Evolutionary conservation across 768 basidiomycete genomes (phyloP).

Genomic region (Kockovaella imperatae): DNA sequence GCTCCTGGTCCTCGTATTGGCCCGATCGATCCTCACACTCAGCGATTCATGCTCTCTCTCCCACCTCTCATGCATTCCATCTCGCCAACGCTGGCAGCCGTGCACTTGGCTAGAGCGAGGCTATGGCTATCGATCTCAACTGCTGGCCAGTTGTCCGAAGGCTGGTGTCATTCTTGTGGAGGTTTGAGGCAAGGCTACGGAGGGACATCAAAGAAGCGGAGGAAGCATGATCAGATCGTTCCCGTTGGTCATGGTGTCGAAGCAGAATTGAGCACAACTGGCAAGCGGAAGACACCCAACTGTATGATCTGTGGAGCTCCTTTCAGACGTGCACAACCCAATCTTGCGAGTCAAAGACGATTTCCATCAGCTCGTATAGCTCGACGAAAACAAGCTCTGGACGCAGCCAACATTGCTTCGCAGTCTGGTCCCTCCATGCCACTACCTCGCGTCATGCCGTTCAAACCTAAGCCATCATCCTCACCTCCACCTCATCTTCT

Average conservation of each 20-base stretch:
- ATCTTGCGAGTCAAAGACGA: no score
- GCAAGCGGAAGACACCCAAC: conserved; percentile 3
- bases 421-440: no score
- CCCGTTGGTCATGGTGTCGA: neutral
- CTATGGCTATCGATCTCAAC: conserved; percentile 12
- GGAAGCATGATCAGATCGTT: neutral
- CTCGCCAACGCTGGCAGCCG: conserved; percentile 25
- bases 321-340: conserved; percentile 5
- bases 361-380: no score
- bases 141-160: neutral
- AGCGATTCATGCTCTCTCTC: conserved; percentile 17
- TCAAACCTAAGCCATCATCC: neutral
- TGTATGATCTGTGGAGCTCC: conserved; percentile 22
- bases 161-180: conserved; percentile 31
- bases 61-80: conserved; percentile 22
- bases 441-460: no score
- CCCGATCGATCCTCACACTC: conserved; percentile 5
- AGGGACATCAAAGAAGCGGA: conserved; percentile 2
- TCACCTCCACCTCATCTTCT: conserved; percentile 5
- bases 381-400: no score
- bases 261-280: neutral
- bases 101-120: conserved; percentile 29
- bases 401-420: no score
- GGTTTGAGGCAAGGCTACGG: conserved; percentile 12
- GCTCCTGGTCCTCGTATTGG: no score